Conservation (phyloP, 2,329 filamentous ascomycete genomes). For the Fusarium chaquense region DNA sequence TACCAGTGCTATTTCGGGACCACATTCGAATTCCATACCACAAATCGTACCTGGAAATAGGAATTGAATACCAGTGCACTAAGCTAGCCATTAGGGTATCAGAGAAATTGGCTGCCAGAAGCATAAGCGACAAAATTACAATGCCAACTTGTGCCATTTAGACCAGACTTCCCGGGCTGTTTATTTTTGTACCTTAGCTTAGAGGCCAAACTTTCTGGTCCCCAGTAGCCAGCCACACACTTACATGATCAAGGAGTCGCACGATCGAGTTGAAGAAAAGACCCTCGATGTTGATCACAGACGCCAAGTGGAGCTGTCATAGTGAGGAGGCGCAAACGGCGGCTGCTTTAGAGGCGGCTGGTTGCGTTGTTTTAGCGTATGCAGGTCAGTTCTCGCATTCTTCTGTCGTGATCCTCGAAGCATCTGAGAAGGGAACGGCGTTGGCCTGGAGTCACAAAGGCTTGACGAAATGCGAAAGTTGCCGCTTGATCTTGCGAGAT, state of each 20-base stretch:
- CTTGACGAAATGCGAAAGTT: conserved; percentile 4
- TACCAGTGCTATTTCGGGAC: conserved; percentile 20
- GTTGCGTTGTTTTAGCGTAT: conserved; percentile 37
- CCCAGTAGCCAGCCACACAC: conserved; percentile 15
- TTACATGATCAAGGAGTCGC: conserved; percentile 19
- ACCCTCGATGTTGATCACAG: conserved; percentile 39
- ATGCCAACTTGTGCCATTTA: no score
- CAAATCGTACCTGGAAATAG: conserved; percentile 24
- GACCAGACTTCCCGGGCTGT: no score
- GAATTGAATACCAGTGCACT: conserved; percentile 6
- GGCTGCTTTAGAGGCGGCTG: conserved; percentile 41
- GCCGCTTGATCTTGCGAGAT: conserved; percentile 4
- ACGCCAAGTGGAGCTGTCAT: conserved; percentile 47
- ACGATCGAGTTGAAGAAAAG: conserved; percentile 33
- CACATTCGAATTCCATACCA: conserved; percentile 3
- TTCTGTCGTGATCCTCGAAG: conserved; percentile 22
- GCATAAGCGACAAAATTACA: no score
- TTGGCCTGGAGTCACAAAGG: conserved; percentile 15
- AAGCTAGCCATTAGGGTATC: conserved; percentile 4
- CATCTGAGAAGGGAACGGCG: conserved; percentile 24
- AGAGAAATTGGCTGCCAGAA: no score
- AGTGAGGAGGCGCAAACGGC: conserved; percentile 46
- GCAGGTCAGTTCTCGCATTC: conserved; percentile 27
- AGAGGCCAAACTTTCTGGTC: no score
- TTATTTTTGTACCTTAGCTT: no score